These are phyloP conservation scores for Tieghemostelium lacteum DNA, from an alignment of 78 protist genomes.

Conservation along the genomic window DNA sequence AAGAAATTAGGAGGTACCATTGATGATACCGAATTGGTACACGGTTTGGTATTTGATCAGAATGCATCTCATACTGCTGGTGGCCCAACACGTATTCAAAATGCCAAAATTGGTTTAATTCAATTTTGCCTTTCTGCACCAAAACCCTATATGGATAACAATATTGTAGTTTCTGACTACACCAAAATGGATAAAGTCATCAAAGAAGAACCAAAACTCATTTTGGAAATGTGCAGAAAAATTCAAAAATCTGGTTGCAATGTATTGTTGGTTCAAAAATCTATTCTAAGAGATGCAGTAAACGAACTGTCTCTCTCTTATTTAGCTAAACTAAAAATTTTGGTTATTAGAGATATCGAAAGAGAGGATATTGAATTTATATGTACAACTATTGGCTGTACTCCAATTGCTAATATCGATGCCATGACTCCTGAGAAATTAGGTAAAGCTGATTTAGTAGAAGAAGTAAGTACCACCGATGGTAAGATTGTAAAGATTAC, in stretches of 20 bases:
- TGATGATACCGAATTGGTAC: slow-evolving; percentile 97
- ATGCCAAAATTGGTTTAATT: slow-evolving; percentile 99
- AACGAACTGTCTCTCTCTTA: slow-evolving; percentile 95
- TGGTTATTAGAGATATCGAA: slow-evolving; percentile 98
- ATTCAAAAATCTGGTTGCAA: slow-evolving; percentile 97
- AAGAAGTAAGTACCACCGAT: slow-evolving; percentile 90
- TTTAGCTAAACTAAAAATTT: slow-evolving; percentile 97
- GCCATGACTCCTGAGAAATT: slow-evolving; percentile 94
- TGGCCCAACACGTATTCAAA: slow-evolving; percentile 94
- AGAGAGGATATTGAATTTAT: slow-evolving; percentile 98
- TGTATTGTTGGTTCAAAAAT: slow-evolving; percentile 98
- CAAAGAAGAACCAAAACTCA: slow-evolving; percentile 95
- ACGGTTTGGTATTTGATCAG: slow-evolving; percentile 97
- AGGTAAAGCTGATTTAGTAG: slow-evolving; percentile 95
- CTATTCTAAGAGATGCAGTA: slow-evolving; percentile 98
- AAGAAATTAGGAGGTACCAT: slow-evolving; percentile 98
- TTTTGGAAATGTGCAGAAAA: slow-evolving; percentile 94
- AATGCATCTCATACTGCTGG: slow-evolving; percentile 89
- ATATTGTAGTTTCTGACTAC: slow-evolving; percentile 92
- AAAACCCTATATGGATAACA: slow-evolving; percentile 98
- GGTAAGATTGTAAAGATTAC: slow-evolving; percentile 93
- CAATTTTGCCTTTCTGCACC: slow-evolving; percentile 99
- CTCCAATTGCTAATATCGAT: slow-evolving; percentile 96
- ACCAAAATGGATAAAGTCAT: slow-evolving; percentile 97
- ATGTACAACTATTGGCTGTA: slow-evolving; percentile 95